Evolutionary conservation across 106 monocot species (phyloP).

Genomic region (Dendrobium officinale): DNA sequence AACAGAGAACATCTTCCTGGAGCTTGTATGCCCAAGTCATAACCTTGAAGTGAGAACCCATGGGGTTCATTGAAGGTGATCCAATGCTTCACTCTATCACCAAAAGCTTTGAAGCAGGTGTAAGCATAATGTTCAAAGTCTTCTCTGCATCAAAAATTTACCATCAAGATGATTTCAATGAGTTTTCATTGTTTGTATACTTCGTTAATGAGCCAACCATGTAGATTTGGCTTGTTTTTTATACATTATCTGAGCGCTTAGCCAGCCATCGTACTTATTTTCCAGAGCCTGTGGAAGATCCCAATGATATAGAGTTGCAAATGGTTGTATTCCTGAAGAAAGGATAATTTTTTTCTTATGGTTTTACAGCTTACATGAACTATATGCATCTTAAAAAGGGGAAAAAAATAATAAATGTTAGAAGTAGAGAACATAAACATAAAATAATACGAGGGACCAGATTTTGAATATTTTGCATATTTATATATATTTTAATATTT

Average conservation of each 20-base stretch:
- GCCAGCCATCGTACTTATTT: slow-evolving; percentile 68
- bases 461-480: too few relatives aligned
- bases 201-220: neutral
- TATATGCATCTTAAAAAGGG: too few relatives aligned
- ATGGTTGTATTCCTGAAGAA: slow-evolving; percentile 55
- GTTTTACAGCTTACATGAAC: too few relatives aligned
- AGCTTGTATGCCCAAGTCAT: slow-evolving; percentile 65
- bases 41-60: slow-evolving; percentile 50
- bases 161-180: neutral
- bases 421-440: too few relatives aligned
- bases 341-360: too few relatives aligned
- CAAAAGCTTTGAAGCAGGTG: slow-evolving; percentile 65
- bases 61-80: slow-evolving; percentile 82
- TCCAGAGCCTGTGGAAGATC: slow-evolving; percentile 67
- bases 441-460: too few relatives aligned
- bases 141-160: slow-evolving; percentile 26
- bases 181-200: neutral
- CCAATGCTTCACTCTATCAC: slow-evolving; percentile 87
- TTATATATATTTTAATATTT: too few relatives aligned
- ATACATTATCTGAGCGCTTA: slow-evolving; percentile 56
- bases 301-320: slow-evolving; percentile 68
- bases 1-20: slow-evolving; percentile 71
- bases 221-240: neutral
- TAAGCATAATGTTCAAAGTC: slow-evolving; percentile 53
- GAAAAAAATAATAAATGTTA: too few relatives aligned